phyloP scores from a whole-genome alignment of 495 filamentous ascomycete species.

The Penicillium steckii region DNA sequence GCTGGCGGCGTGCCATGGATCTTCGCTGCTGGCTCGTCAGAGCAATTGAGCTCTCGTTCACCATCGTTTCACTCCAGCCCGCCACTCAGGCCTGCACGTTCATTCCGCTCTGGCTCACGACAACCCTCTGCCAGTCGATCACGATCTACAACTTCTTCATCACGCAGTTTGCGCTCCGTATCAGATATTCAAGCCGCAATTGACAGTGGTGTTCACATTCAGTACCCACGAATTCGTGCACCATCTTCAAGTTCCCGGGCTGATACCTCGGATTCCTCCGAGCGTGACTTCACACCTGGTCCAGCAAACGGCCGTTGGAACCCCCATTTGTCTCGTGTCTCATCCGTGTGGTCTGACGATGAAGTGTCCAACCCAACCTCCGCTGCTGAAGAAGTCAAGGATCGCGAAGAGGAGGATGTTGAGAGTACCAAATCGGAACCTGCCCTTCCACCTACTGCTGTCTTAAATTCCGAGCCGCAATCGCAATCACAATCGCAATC shows the following conservation, averaged over 20 bases:
- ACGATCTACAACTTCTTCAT: constrained; percentile 38
- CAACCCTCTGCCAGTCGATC: constrained; percentile 34
- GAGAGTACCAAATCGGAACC: neutral
- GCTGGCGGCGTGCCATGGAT: constrained; percentile 38
- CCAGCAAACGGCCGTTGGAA: constrained; percentile 58
- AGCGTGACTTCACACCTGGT: constrained; percentile 34
- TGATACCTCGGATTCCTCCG: constrained; percentile 35
- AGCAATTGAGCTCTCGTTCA: constrained; percentile 34
- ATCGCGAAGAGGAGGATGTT: neutral
- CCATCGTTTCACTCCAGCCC: constrained; percentile 43
- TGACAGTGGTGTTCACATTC: constrained; percentile 43
- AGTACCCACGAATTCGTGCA: constrained; percentile 47
- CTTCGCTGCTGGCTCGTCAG: constrained; percentile 34
- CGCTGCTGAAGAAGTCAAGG: neutral
- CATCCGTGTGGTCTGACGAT: constrained; percentile 61
- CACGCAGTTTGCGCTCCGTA: constrained; percentile 35
- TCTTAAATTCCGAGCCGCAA: constrained; percentile 25
- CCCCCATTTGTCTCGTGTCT: constrained; percentile 71
- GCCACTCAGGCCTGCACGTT: constrained; percentile 29
- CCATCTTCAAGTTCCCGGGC: constrained; percentile 50
- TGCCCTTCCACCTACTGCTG: constrained; percentile 11
- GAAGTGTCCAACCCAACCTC: constrained; percentile 7
- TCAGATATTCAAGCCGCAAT: constrained; percentile 41
- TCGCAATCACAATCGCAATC: constrained; percentile 37
- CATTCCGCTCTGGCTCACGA: constrained; percentile 31